A percentile compares a stretch with the other conserved stretches of the same genome.
Evolutionary conservation across 2,329 filamentous ascomycete species (phyloP).

Genomic region (Coniochaeta sp.): DNA sequence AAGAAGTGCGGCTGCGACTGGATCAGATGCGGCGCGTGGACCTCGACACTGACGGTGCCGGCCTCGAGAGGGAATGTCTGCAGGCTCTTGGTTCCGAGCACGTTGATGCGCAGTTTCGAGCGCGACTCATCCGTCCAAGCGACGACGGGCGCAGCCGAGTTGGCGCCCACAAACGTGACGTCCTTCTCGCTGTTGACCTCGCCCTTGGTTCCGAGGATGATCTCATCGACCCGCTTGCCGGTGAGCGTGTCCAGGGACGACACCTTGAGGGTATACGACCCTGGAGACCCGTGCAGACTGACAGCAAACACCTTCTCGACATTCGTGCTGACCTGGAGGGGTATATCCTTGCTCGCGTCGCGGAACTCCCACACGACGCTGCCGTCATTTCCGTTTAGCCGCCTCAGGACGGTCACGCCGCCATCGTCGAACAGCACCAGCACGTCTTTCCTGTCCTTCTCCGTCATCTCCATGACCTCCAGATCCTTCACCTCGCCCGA

Average conservation of each 20-base stretch:
- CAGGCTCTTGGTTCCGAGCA: conserved; percentile 54
- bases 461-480: conserved; percentile 68
- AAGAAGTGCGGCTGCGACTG: conserved; percentile 77
- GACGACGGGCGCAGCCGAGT: conserved; percentile 66
- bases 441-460: conserved; percentile 58
- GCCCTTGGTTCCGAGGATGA: conserved; percentile 64
- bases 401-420: conserved; percentile 52
- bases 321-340: conserved; percentile 69
- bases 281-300: conserved; percentile 61
- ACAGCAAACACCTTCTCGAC: conserved; percentile 67
- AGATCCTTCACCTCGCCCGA: conserved; percentile 56
- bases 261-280: conserved; percentile 71
- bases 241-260: conserved; percentile 64
- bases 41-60: conserved; percentile 43
- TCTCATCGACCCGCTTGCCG: conserved; percentile 65
- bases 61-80: conserved; percentile 45
- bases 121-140: conserved; percentile 63
- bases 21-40: conserved; percentile 68
- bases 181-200: conserved; percentile 60
- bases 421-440: conserved; percentile 60
- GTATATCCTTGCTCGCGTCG: conserved; percentile 60
- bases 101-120: conserved; percentile 61
- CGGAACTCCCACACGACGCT: conserved; percentile 71
- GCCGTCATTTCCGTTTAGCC: conserved; percentile 67
- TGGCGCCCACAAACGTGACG: conserved; percentile 68